Percentiles rank a stretch among this genome's conserved stretches.
phyloP scores from a whole-genome alignment of 352 stramenopile species.

The Pythium periplocum region DNA sequence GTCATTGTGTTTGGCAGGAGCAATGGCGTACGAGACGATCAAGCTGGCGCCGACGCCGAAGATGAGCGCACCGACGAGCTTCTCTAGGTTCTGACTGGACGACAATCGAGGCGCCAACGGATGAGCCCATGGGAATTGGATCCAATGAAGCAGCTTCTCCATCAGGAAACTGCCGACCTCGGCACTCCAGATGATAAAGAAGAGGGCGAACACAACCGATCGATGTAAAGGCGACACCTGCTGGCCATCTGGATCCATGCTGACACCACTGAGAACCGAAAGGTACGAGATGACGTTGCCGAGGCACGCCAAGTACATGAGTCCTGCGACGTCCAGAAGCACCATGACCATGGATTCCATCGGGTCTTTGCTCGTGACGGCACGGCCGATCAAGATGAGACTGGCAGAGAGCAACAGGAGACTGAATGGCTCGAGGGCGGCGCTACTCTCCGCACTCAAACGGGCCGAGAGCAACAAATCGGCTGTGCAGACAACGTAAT shows the following conservation, averaged over 20 bases:
- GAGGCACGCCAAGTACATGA: slow-evolving; percentile 43
- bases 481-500: slow-evolving; percentile 45
- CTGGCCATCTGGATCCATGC: slow-evolving; percentile 4
- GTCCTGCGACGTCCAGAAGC: slow-evolving; percentile 40
- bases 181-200: slow-evolving; percentile 51
- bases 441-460: slow-evolving; percentile 10
- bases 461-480: slow-evolving; percentile 24
- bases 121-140: slow-evolving; percentile 54
- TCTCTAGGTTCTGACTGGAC: slow-evolving; percentile 56
- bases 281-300: slow-evolving; percentile 48
- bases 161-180: slow-evolving; percentile 51
- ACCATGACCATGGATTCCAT: slow-evolving; percentile 58
- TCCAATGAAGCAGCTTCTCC: slow-evolving; percentile 34
- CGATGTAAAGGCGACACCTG: background rate
- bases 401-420: slow-evolving; percentile 33
- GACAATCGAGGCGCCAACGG: slow-evolving; percentile 41
- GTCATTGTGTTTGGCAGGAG: too few relatives aligned
- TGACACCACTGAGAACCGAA: background rate
- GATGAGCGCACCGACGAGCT: slow-evolving; percentile 36
- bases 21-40: slow-evolving; percentile 34
- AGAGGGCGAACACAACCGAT: slow-evolving; percentile 26
- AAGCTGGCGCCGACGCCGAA: slow-evolving; percentile 33
- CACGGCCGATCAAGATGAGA: slow-evolving; percentile 39
- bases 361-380: slow-evolving; percentile 51
- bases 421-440: slow-evolving; percentile 47